These are phyloP conservation scores for Sugiyamaella lignohabitans DNA, from an alignment of 805 yeast genomes.

Conservation along the genomic window DNA sequence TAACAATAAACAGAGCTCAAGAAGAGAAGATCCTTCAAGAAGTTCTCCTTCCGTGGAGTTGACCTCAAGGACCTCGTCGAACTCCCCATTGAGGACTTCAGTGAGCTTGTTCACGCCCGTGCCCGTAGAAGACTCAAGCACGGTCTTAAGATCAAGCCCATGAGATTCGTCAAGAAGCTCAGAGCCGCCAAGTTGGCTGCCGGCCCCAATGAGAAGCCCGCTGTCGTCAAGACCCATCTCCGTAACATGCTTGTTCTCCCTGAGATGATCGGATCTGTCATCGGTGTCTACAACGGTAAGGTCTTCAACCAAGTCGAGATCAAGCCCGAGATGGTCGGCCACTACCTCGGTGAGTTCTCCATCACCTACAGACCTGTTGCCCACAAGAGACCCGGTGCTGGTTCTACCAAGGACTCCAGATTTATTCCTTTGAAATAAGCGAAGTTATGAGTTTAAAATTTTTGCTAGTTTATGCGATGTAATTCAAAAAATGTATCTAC, in stretches of 20 bases:
- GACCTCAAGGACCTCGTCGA: conserved; percentile 90
- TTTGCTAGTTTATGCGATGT: not conserved
- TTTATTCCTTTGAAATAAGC: conserved; percentile 64
- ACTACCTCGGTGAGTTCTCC: conserved; percentile 99
- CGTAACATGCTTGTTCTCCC: conserved; percentile 98
- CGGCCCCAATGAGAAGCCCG: conserved; percentile 87
- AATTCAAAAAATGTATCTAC: not conserved
- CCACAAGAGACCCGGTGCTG: conserved; percentile 96
- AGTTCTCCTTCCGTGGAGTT: conserved; percentile 98
- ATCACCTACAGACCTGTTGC: conserved; percentile 99
- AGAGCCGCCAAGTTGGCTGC: conserved; percentile 89
- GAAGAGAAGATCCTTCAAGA: conserved; percentile 79
- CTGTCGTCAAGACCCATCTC: conserved; percentile 96
- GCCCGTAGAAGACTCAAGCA: conserved; percentile 99
- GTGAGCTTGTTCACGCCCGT: conserved; percentile 95
- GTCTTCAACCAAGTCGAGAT: conserved; percentile 98
- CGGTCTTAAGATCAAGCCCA: conserved; percentile 93
- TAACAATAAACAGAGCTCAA: conserved; percentile 28
- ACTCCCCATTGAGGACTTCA: conserved; percentile 93
- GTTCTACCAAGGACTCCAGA: conserved; percentile 55
- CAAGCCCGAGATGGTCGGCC: conserved; percentile 99
- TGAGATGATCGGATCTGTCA: conserved; percentile 99
- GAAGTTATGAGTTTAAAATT: too few relatives aligned
- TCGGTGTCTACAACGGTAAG: conserved; percentile 99
- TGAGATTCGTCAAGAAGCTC: conserved; percentile 93